Evolutionary conservation across 2,329 filamentous ascomycete species (phyloP).

Genomic region (Talaromyces rugulosus): DNA sequence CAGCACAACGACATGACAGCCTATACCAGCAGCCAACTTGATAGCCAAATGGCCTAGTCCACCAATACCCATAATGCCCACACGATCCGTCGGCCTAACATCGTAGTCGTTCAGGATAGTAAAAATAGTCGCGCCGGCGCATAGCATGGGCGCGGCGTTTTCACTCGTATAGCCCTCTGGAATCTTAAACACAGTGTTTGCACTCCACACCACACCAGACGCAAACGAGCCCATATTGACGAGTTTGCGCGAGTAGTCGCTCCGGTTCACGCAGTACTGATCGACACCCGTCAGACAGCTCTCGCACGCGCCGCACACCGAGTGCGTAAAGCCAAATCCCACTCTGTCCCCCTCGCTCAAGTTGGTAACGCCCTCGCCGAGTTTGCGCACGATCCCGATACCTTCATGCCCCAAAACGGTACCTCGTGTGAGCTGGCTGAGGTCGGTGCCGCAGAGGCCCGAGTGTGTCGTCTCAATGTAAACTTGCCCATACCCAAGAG

Average conservation of each 20-base stretch:
- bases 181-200: constrained; percentile 33
- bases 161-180: constrained; percentile 27
- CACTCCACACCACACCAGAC: constrained; percentile 29
- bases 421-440: constrained; percentile 19
- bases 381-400: constrained; percentile 47
- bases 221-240: constrained; percentile 30
- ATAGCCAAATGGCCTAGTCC: constrained; percentile 67
- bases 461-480: constrained; percentile 13
- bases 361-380: constrained; percentile 43
- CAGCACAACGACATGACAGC: constrained; percentile 50
- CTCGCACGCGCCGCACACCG: constrained; percentile 31
- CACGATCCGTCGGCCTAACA: constrained; percentile 63
- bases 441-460: constrained; percentile 23
- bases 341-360: constrained; percentile 44
- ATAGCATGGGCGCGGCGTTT: constrained; percentile 31
- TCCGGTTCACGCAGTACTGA: constrained; percentile 8
- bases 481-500: neutral
- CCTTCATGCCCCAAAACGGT: constrained; percentile 52
- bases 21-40: constrained; percentile 64
- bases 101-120: constrained; percentile 54
- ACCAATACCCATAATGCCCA: constrained; percentile 68
- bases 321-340: constrained; percentile 33
- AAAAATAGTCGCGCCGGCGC: constrained; percentile 38
- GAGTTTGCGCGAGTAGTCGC: constrained; percentile 27
- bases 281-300: constrained; percentile 26